These are phyloP conservation scores for Diaporthe longicolla DNA, from an alignment of 2,329 filamentous ascomycete species.

Conservation along the genomic window DNA sequence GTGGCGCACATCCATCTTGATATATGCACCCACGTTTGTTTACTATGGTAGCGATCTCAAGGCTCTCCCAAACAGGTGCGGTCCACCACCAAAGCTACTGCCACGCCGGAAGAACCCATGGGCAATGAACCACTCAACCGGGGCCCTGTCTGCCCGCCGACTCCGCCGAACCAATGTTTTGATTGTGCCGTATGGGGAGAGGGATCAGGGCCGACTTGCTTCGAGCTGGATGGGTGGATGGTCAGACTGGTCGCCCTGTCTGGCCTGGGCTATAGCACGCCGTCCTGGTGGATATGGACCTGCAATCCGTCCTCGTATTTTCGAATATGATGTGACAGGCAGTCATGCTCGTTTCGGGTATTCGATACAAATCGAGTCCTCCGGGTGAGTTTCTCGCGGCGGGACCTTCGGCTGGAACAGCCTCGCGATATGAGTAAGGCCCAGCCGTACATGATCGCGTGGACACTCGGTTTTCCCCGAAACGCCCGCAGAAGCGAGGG, in stretches of 20 bases:
- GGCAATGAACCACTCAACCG: background rate
- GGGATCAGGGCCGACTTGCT: constrained; percentile 16
- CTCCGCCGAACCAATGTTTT: background rate
- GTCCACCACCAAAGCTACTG: background rate
- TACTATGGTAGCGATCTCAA: background rate
- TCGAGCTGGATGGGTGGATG: background rate
- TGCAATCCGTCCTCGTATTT: background rate
- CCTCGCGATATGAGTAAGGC: background rate
- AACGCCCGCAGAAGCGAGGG: constrained; percentile 25
- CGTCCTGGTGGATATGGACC: background rate
- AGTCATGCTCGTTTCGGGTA: background rate
- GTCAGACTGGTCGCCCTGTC: constrained; percentile 5
- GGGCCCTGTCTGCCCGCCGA: background rate
- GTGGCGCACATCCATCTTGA: constrained; percentile 19
- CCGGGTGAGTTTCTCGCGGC: background rate
- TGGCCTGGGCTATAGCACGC: background rate
- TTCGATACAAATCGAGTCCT: background rate
- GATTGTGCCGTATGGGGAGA: background rate
- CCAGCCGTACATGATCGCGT: background rate
- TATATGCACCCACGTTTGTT: background rate
- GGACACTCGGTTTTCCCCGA: constrained; percentile 17
- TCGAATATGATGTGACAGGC: background rate
- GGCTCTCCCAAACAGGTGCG: background rate
- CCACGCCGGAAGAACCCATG: background rate
- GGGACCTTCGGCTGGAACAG: background rate